Conservation (phyloP, 164 flowering plant species). For the Vitis amurensis region DNA sequence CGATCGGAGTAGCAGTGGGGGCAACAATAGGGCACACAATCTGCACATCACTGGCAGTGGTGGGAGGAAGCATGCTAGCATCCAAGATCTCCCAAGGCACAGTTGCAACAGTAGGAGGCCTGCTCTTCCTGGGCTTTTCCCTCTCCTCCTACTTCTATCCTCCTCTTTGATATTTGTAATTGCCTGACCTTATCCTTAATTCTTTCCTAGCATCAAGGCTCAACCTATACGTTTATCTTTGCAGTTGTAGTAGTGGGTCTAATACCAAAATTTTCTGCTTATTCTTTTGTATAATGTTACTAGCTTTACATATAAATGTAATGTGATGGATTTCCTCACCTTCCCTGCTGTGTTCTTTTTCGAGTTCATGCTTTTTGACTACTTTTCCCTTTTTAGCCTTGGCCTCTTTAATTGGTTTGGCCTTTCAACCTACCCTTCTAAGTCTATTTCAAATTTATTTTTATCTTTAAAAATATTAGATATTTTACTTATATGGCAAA, state of each 20-base stretch:
- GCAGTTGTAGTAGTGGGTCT: not conserved
- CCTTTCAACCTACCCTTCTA: too few relatives aligned
- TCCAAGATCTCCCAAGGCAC: conserved; percentile 94
- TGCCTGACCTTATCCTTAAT: conserved; percentile 28
- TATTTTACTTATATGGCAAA: too few relatives aligned
- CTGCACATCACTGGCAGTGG: conserved; percentile 94
- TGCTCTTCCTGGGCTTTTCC: conserved; percentile 92
- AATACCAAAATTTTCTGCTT: not conserved
- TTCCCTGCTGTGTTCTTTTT: not conserved
- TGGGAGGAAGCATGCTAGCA: conserved; percentile 99
- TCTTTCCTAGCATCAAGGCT: conserved; percentile 15
- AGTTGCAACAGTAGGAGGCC: conserved; percentile 90
- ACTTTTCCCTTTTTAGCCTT: too few relatives aligned
- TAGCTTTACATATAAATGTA: too few relatives aligned
- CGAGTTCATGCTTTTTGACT: too few relatives aligned
- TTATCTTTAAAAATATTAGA: too few relatives aligned
- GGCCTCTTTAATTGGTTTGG: too few relatives aligned
- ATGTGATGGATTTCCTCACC: not conserved
- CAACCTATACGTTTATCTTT: not conserved
- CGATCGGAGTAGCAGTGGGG: conserved; percentile 95
- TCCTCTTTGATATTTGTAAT: conserved; percentile 51
- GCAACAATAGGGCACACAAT: conserved; percentile 89
- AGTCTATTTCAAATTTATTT: too few relatives aligned
- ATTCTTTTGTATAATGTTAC: not conserved
- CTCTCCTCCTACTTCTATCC: conserved; percentile 94